phyloP scores from a whole-genome alignment of 106 monocot species.

The Acanthochlamys bracteata region DNA sequence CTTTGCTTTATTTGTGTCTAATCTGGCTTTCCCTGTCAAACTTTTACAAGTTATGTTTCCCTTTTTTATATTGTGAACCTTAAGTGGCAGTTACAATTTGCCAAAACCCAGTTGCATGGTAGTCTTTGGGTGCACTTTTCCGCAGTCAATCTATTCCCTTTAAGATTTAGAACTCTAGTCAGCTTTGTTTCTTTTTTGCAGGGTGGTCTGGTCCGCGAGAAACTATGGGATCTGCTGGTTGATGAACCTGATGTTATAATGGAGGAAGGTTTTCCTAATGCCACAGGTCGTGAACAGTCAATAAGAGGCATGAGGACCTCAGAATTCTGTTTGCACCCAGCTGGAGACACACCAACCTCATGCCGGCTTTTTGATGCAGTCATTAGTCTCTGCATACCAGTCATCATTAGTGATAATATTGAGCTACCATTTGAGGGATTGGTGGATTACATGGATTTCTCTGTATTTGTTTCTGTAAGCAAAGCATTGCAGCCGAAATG shows the following conservation, averaged over 20 bases:
- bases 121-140: no score
- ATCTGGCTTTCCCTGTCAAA: no score
- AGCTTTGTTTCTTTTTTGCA: conserved; percentile 15
- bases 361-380: conserved; percentile 93
- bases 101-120: no score
- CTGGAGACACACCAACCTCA: conserved; percentile 95
- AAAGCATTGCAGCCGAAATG: conserved; percentile 58
- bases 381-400: conserved; percentile 84
- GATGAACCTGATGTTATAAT: conserved; percentile 65
- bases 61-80: no score
- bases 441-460: conserved; percentile 72
- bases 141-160: not conserved
- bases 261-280: conserved; percentile 97
- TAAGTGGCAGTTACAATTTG: no score
- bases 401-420: conserved; percentile 74
- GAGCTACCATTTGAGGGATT: conserved; percentile 96
- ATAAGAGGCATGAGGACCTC: conserved; percentile 86
- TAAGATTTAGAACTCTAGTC: not conserved
- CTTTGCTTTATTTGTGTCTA: no score
- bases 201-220: conserved; percentile 84
- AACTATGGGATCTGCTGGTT: conserved; percentile 76
- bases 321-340: conserved; percentile 93
- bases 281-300: conserved; percentile 87
- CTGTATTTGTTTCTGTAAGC: conserved; percentile 55
- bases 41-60: no score